These are phyloP conservation scores for Oryza longistaminata DNA, from an alignment of 176 grass and related monocot genomes.

Conservation along the genomic window DNA sequence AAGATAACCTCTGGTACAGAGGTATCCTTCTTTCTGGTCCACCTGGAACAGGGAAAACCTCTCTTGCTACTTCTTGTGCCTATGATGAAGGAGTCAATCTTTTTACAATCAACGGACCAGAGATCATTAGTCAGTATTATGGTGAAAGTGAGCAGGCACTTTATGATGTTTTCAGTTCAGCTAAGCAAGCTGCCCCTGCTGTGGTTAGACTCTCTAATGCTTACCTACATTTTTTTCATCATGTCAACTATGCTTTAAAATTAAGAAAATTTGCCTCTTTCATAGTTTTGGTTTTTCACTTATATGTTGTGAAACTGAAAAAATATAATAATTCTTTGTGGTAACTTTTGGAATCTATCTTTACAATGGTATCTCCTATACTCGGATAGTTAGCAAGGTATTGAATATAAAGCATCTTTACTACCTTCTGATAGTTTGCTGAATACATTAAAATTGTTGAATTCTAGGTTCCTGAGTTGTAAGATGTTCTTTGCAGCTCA, in stretches of 20 bases:
- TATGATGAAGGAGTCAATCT: slow-evolving; percentile 57
- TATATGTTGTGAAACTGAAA: slow-evolving; percentile 6
- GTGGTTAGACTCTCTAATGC: slow-evolving; percentile 65
- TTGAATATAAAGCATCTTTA: background rate
- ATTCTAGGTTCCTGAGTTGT: background rate
- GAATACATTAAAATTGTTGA: background rate
- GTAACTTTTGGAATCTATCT: background rate
- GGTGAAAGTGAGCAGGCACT: slow-evolving; percentile 88
- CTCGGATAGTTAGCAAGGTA: background rate
- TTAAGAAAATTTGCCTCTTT: background rate
- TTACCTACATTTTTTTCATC: background rate
- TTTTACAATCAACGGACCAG: slow-evolving; percentile 84
- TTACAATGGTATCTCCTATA: background rate
- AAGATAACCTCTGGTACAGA: slow-evolving; percentile 81
- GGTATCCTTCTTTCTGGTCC: slow-evolving; percentile 89
- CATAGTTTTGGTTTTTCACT: background rate
- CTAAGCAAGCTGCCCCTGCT: slow-evolving; percentile 70
- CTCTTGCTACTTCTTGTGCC: slow-evolving; percentile 75
- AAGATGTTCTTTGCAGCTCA: slow-evolving; percentile 8
- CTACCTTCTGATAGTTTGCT: background rate
- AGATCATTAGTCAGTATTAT: slow-evolving; percentile 85
- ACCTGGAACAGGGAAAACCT: slow-evolving; percentile 97
- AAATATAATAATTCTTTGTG: background rate
- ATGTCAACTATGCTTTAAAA: slow-evolving; percentile 10
- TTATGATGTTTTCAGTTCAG: slow-evolving; percentile 70